Conservation (phyloP, 129 eudicot species). For the Flaveria trinervia region DNA sequence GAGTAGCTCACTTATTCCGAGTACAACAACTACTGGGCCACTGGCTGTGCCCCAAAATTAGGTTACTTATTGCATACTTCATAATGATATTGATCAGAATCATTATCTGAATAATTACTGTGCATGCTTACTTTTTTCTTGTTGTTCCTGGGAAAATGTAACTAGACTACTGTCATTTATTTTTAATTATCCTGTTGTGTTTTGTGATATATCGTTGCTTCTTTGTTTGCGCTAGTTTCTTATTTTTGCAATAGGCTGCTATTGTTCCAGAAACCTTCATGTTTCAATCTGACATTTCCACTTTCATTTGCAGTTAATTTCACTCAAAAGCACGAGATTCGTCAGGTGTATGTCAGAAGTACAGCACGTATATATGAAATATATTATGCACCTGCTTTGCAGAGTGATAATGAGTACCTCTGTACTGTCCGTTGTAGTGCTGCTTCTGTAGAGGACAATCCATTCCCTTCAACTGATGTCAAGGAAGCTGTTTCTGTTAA, state of each 20-base stretch:
- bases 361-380: constrained; percentile 81
- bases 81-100: not conserved
- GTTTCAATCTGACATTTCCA: constrained; percentile 7
- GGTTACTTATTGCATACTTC: not conserved
- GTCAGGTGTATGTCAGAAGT: constrained; percentile 85
- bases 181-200: not conserved
- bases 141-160: not conserved
- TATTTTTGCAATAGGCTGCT: not conserved
- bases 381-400: constrained; percentile 50
- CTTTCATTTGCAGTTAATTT: constrained; percentile 57
- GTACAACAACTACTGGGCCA: too few species aligned
- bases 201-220: not conserved
- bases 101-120: not conserved
- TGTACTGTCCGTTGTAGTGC: constrained; percentile 85
- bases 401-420: constrained; percentile 69
- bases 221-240: not conserved
- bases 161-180: not conserved
- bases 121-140: not conserved
- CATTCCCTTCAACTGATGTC: constrained; percentile 35
- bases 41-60: too few species aligned
- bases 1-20: not conserved
- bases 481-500: constrained; percentile 35
- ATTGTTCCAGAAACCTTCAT: constrained; percentile 10
- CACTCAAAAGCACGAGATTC: constrained; percentile 60
- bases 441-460: constrained; percentile 54